A percentile compares a stretch with the other conserved stretches of the same genome.
These are phyloP conservation scores for Suhomyces xylopsoci DNA, from an alignment of 805 yeast genomes.

Conservation along the genomic window DNA sequence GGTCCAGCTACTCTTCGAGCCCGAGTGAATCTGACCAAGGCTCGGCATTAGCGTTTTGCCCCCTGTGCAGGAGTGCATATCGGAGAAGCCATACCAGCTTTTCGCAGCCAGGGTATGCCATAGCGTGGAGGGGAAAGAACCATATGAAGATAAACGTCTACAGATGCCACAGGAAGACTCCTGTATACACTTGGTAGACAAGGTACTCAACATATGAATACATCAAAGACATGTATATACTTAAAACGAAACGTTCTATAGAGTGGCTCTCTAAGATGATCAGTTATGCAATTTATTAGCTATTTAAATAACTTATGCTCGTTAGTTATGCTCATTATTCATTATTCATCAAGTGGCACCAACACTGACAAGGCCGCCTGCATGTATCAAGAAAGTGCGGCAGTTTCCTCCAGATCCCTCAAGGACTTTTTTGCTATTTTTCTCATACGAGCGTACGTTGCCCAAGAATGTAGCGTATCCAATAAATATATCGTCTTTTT, in stretches of 20 bases:
- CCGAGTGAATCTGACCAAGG: not conserved
- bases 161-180: not conserved
- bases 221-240: too few relatives aligned
- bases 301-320: not conserved
- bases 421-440: not conserved
- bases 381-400: slow-evolving; percentile 24
- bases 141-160: not conserved
- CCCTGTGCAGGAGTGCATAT: not conserved
- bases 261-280: too few relatives aligned
- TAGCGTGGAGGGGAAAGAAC: not conserved
- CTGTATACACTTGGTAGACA: too few relatives aligned
- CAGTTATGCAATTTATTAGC: not conserved
- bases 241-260: too few relatives aligned
- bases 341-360: not conserved
- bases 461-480: slow-evolving; percentile 2
- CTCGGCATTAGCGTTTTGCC: not conserved
- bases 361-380: slow-evolving; percentile 27
- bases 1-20: not conserved
- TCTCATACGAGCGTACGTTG: slow-evolving; percentile 3
- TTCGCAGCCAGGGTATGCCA: not conserved
- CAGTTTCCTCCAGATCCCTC: slow-evolving; percentile 11
- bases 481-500: slow-evolving; percentile 7
- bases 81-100: not conserved
- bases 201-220: too few relatives aligned
- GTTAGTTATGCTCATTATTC: not conserved